phyloP scores from a whole-genome alignment of 208 protist genomes.

The Trypanosoma lewisi region DNA sequence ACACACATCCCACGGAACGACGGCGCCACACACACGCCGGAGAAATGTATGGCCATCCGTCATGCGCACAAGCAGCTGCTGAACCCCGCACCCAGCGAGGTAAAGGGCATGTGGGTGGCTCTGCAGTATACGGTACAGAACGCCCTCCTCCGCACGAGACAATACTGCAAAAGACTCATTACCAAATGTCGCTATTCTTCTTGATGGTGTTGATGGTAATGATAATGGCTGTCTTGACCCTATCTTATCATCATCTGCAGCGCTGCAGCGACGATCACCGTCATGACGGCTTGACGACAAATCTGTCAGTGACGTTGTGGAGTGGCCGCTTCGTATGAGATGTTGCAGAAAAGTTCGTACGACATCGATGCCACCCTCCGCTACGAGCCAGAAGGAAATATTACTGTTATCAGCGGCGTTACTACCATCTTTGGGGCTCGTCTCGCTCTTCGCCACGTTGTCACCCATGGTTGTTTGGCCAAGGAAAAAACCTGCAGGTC shows the following conservation, averaged over 20 bases:
- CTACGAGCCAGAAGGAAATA: slow-evolving; percentile 26
- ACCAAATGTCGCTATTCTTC: slow-evolving; percentile 25
- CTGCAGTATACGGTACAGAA: slow-evolving; percentile 59
- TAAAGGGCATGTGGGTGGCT: slow-evolving; percentile 43
- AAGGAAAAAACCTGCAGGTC: slow-evolving; percentile 20
- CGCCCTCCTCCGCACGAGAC: slow-evolving; percentile 56
- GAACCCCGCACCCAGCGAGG: slow-evolving; percentile 54
- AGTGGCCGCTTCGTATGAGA: not conserved
- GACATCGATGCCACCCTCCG: slow-evolving; percentile 28
- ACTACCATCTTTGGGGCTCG: not conserved
- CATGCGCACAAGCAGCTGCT: slow-evolving; percentile 37
- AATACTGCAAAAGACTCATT: too few species aligned
- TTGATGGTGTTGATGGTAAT: not conserved
- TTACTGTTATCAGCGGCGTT: not conserved
- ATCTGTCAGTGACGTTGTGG: not conserved
- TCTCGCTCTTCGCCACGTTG: not conserved
- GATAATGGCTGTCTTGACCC: not conserved
- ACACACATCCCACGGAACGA: slow-evolving; percentile 40
- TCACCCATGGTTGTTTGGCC: slow-evolving; percentile 22
- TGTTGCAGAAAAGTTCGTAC: slow-evolving; percentile 17
- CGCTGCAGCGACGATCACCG: not conserved
- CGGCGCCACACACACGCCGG: slow-evolving; percentile 39
- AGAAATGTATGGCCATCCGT: slow-evolving; percentile 35
- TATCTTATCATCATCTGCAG: not conserved
- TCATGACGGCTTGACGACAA: not conserved